Evolutionary conservation across 345 rosid species (phyloP), one percentile per base, ranked within the genome.

Genomic region (Kernera saxatilis): DNA sequence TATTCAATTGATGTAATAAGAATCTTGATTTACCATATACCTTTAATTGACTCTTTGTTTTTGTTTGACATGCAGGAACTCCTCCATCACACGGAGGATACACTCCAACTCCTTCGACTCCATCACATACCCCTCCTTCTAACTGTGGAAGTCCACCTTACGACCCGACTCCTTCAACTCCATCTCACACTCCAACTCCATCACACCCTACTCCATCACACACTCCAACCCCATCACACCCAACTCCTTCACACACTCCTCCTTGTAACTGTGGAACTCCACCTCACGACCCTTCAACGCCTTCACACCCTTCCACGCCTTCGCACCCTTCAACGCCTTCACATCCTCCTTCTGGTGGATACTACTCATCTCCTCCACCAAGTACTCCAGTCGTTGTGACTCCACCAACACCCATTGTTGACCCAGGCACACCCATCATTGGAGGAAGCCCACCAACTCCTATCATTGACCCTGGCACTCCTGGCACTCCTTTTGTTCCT

Each of bases 381-480:
- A 88, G 36, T 80, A 80, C 85, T 22, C 90, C 97, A 0, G 29
- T 69, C 26, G 53, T 25, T 26, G 70, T 18, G 14, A 84, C 69
- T 40, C 93, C 91, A 8, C 86, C 97, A 58, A 50, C 80, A 29
- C 80, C 80, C 39, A 69, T 76, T 39, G 64, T 68, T 56, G 79
- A 59, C 29, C 96, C 96, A 5, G 88, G 89, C 54, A 84, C 91
- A 39, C 94, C 95, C 30, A 70, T 64, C 49, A 68, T 74, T 62
- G 76, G 67, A 57, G 74, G 72, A 70, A 62, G 32, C 49, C 86
- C 93, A 27, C 87, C 92, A 37, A 80, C 86, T 18, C 88, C 96
- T 1, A 32, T 52, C 41, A 49, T 21, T 39, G 70, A 49, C 8
- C 73, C 78, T 5, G 73, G 78, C 32, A 84, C 69, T 41, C 95